phyloP scores from a whole-genome alignment of 2,329 filamentous ascomycete genomes.

The Fusarium begoniae region DNA sequence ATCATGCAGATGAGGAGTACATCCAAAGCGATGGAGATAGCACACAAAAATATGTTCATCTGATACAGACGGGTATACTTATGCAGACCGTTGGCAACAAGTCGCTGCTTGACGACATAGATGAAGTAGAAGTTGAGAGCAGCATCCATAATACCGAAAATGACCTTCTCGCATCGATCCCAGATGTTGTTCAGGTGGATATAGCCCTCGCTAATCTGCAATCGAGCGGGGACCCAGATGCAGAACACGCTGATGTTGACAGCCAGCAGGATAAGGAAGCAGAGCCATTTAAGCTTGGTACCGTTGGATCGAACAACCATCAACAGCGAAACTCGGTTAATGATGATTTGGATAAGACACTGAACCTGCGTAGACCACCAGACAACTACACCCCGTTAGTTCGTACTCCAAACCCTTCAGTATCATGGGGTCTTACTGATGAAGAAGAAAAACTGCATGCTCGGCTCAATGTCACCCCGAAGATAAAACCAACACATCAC shows the following conservation, averaged over 20 bases:
- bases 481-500: slow-evolving; percentile 41
- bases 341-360: slow-evolving; percentile 61
- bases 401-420: rapidly evolving
- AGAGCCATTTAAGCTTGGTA: slow-evolving; percentile 54
- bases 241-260: slow-evolving; percentile 61
- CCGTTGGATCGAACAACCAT: slow-evolving; percentile 49
- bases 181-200: slow-evolving; percentile 57
- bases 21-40: slow-evolving; percentile 43
- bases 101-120: slow-evolving; percentile 52
- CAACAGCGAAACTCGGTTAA: slow-evolving; percentile 59
- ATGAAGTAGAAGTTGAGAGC: slow-evolving; percentile 59
- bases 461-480: slow-evolving; percentile 38
- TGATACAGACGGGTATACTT: slow-evolving; percentile 59
- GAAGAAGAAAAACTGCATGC: slow-evolving; percentile 44
- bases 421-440: slow-evolving; percentile 35
- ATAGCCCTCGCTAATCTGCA: slow-evolving; percentile 51
- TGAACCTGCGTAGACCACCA: slow-evolving; percentile 50
- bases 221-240: slow-evolving; percentile 61
- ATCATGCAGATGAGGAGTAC: slow-evolving; percentile 42
- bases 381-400: slow-evolving; percentile 37
- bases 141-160: slow-evolving; percentile 58
- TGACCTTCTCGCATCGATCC: slow-evolving; percentile 61
- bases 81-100: slow-evolving; percentile 58
- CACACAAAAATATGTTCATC: slow-evolving; percentile 45
- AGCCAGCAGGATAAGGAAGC: slow-evolving; percentile 52